Conservation (phyloP, 495 filamentous ascomycete genomes). For the Friedmanniomyces endolithicus region DNA sequence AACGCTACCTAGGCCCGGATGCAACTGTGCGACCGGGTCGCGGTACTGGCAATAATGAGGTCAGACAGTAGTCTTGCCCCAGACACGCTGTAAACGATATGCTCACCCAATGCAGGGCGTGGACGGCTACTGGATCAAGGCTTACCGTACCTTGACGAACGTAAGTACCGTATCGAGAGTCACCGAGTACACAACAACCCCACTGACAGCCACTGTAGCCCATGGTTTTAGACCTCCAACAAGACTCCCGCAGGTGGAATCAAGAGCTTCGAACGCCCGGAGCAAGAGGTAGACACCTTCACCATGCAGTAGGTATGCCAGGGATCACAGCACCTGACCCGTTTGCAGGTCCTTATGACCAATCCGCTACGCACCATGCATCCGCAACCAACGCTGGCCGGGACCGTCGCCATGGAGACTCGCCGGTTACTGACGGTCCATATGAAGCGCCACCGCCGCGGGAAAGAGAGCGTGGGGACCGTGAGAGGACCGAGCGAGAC, state of each 20-base stretch:
- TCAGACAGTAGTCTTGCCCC: constrained; percentile 42
- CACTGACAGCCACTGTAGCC: constrained; percentile 42
- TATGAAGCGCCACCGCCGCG: constrained; percentile 3
- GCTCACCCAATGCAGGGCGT: constrained; percentile 43
- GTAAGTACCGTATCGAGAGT: constrained; percentile 40
- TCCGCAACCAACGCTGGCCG: neutral
- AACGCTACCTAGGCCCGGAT: constrained; percentile 85
- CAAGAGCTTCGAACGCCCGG: constrained; percentile 35
- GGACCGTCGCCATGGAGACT: constrained; percentile 10
- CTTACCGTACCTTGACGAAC: constrained; percentile 74
- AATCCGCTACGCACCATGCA: constrained; percentile 7
- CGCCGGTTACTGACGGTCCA: constrained; percentile 6
- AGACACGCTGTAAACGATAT: neutral
- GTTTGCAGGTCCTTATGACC: constrained; percentile 8
- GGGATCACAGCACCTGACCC: constrained; percentile 22
- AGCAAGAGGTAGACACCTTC: constrained; percentile 19
- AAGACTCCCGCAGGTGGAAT: constrained; percentile 71
- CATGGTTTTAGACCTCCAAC: constrained; percentile 78
- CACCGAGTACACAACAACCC: too few relatives aligned
- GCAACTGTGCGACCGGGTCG: constrained; percentile 73
- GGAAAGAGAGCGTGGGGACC: neutral
- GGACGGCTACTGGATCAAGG: constrained; percentile 72
- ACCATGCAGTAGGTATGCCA: neutral
- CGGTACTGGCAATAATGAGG: constrained; percentile 47
- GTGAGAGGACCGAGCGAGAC: too few relatives aligned